phyloP scores from a whole-genome alignment of 495 filamentous ascomycete species.

The Annulohypoxylon moriforme region DNA sequence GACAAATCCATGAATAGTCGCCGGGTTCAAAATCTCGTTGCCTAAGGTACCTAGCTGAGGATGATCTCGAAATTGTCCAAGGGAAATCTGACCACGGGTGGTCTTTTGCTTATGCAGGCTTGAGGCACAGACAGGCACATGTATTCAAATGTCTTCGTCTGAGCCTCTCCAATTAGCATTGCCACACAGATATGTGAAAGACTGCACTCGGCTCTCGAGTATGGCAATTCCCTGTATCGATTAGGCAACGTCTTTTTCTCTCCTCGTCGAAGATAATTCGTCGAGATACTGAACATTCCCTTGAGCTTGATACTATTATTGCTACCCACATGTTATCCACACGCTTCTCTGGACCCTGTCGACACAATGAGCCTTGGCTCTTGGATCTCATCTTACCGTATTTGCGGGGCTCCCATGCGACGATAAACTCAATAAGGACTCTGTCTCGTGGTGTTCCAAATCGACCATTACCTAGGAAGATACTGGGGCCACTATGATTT shows the following conservation, averaged over 20 bases:
- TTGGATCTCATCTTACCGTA: slow-evolving; percentile 42
- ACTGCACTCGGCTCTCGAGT: slow-evolving; percentile 14
- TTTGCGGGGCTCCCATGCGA: slow-evolving; percentile 26
- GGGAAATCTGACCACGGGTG: not conserved
- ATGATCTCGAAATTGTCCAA: slow-evolving; percentile 11
- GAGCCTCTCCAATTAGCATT: slow-evolving; percentile 19
- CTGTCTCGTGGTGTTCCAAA: not conserved
- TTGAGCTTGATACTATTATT: slow-evolving; percentile 30
- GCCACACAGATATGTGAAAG: not conserved
- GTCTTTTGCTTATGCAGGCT: slow-evolving; percentile 12
- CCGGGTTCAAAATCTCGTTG: slow-evolving; percentile 12
- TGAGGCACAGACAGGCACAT: slow-evolving; percentile 28
- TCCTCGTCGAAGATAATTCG: slow-evolving; percentile 25
- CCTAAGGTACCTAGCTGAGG: slow-evolving; percentile 10
- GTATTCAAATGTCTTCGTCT: slow-evolving; percentile 13
- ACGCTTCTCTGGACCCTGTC: slow-evolving; percentile 1
- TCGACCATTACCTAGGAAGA: not conserved
- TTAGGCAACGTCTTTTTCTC: slow-evolving; percentile 19
- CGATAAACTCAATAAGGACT: slow-evolving; percentile 9
- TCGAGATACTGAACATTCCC: slow-evolving; percentile 5
- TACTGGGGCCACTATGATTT: not conserved
- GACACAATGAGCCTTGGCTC: slow-evolving; percentile 27
- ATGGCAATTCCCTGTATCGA: slow-evolving; percentile 24
- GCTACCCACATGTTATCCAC: slow-evolving; percentile 29
- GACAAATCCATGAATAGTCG: not conserved